Base-by-base conservation (phyloP, 1,284 basidiomycete genomes). In the Ceratobasidium sp. region DNA sequence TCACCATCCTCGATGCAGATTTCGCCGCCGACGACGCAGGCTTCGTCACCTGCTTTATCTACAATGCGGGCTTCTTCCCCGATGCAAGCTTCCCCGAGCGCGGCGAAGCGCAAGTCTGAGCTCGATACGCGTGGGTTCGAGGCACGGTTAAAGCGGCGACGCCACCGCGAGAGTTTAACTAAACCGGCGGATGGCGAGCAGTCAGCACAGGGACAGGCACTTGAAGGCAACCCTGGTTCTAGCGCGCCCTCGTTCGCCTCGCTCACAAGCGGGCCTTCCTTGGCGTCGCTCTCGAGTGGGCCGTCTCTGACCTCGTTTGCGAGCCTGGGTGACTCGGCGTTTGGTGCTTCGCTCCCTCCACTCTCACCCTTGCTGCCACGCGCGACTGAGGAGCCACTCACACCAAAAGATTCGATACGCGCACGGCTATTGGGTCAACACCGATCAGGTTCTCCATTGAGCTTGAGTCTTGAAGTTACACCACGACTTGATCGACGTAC, bases 81-180 rank as follows among this genome's bases (percentile, higher is more conserved):
- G 18, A 28, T 30, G 14, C 40, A 30, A 8, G 54, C 54, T n/a
- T 56, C 54, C 4, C 28, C 54, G 11, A 40, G 30, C n/a, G 14
- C 38, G 16, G 14, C 36, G 18, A 69, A 69, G 21, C 64, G 64
- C 25, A 69, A 69, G 28, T 56, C 64, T 16, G 64, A 69, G 12
- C 44, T 69, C 53, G 64, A 69, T 18, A 25, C 53, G 23, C 64
- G 64, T 23, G 51, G 36, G 40, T 56, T 69, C 25, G 53, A 69
- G 51, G 53, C 53, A 16, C 64, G 53, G 12, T 53, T 56, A 11
- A 56, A 69, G 25, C 51, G 53, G 21, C 11, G 38, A 30, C 53
- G 53, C 6, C 53, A 44, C 21, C 63, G 63, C 9, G 63, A 40
- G 18, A 66, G 63, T 42, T n/a, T 21, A 7, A 38, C 58, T 14